Conservation (phyloP, 768 basidiomycete genomes). For the Leccinum disarticulatum region DNA sequence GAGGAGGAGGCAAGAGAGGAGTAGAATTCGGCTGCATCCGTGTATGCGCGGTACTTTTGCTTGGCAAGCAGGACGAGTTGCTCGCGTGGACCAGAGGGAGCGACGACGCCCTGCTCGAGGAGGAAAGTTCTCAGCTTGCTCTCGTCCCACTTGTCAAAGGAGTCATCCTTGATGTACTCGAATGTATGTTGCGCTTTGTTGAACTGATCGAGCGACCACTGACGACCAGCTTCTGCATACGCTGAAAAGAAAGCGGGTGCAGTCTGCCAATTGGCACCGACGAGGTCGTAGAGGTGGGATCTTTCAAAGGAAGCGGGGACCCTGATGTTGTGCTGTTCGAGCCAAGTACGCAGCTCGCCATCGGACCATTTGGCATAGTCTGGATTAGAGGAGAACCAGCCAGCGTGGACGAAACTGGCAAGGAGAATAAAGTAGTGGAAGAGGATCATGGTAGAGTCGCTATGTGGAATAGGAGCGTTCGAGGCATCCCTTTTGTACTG, state of each 20-base stretch:
- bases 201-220: conserved; percentile 67
- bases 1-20: conserved; percentile 47
- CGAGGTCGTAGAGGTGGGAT: conserved; percentile 45
- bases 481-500: conserved; percentile 4
- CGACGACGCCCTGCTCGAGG: conserved; percentile 82
- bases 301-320: conserved; percentile 46
- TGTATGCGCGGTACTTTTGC: conserved; percentile 61
- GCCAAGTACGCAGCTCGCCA: conserved; percentile 64
- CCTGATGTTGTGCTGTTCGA: conserved; percentile 62
- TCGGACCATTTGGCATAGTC: conserved; percentile 59
- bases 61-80: conserved; percentile 78
- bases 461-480: not conserved
- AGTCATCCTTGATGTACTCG: conserved; percentile 51
- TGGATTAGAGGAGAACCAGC: conserved; percentile 48
- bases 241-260: conserved; percentile 32
- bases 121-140: conserved; percentile 78
- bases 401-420: conserved; percentile 41
- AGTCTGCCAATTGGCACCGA: conserved; percentile 59
- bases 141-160: conserved; percentile 86
- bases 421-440: conserved; percentile 30
- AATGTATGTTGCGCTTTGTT: conserved; percentile 62
- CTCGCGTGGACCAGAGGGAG: conserved; percentile 76
- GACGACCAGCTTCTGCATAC: conserved; percentile 29
- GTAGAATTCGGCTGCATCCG: conserved; percentile 56
- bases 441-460: conserved; percentile 12